Conservation (phyloP, 108 stramenopile genomes). For the Cylindrotheca fusiformis region DNA sequence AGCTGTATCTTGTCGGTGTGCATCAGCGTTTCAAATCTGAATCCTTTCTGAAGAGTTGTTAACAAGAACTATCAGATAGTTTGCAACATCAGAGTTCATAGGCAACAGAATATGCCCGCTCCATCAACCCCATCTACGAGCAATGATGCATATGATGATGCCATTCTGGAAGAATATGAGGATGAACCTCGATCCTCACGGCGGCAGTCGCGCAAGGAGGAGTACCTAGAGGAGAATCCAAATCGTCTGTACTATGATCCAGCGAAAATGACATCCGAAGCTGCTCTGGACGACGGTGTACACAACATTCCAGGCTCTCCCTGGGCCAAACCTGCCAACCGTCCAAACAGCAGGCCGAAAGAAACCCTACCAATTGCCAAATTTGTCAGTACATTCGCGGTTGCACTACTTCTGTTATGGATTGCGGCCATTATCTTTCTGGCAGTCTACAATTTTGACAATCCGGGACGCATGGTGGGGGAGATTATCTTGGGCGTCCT, state of each 20-base stretch:
- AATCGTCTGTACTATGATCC: conserved; percentile 24
- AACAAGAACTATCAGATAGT: no score
- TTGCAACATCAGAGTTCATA: no score
- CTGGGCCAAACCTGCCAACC: conserved; percentile 42
- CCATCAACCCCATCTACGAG: neutral
- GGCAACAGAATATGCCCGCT: neutral
- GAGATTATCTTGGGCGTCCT: conserved; percentile 35
- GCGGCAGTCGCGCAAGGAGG: neutral
- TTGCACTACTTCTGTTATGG: conserved; percentile 19
- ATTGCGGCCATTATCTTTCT: conserved; percentile 18
- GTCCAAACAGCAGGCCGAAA: conserved; percentile 29
- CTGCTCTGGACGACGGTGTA: conserved; percentile 30
- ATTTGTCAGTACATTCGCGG: conserved; percentile 28
- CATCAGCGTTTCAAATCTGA: no score
- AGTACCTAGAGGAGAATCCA: conserved; percentile 9
- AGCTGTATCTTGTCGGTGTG: no score
- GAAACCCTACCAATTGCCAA: conserved; percentile 44
- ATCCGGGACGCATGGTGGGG: conserved; percentile 27
- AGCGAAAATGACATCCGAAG: conserved; percentile 5
- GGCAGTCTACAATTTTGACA: conserved; percentile 36
- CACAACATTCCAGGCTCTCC: conserved; percentile 49
- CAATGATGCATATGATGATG: neutral
- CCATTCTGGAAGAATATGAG: neutral
- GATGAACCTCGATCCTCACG: neutral
- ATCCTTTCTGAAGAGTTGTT: no score